These are phyloP conservation scores for Theobroma grandiflorum DNA, from an alignment of 441 rosid species.

Conservation along the genomic window DNA sequence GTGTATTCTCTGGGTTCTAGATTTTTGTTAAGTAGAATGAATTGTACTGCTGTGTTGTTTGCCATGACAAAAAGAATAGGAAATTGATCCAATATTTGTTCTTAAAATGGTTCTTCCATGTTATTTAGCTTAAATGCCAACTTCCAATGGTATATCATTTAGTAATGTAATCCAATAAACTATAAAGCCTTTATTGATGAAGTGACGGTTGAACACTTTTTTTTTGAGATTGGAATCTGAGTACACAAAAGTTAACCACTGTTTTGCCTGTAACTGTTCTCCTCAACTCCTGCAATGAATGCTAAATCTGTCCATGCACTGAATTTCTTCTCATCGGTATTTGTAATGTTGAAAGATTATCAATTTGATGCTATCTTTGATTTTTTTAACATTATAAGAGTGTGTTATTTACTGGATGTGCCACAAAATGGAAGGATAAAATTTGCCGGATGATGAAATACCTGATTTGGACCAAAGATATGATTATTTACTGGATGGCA, in stretches of 20 bases:
- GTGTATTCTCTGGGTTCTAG: not conserved
- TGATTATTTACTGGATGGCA: not conserved
- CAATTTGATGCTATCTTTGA: conserved; percentile 10
- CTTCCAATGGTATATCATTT: conserved; percentile 1
- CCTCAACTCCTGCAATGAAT: not conserved
- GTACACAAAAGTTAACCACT: not conserved
- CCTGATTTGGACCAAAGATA: not conserved
- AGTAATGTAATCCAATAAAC: conserved; percentile 7
- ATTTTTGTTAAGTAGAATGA: not conserved
- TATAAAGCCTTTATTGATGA: not conserved
- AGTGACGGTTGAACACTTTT: not conserved
- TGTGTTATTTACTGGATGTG: not conserved
- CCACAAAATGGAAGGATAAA: not conserved
- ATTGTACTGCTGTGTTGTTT: conserved; percentile 2
- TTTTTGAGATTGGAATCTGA: conserved; percentile 13
- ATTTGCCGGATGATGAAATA: not conserved
- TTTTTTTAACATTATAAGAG: not conserved
- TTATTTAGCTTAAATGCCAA: not conserved
- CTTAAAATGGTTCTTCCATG: not conserved
- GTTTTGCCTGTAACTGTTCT: conserved; percentile 3
- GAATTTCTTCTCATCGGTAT: not conserved
- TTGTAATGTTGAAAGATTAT: not conserved
- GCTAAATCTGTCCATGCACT: conserved; percentile 1
- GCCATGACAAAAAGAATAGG: not conserved
- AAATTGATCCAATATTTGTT: not conserved